Evolutionary conservation across 352 stramenopile genomes (phyloP).

Genomic region (Pythium rishiriense): DNA sequence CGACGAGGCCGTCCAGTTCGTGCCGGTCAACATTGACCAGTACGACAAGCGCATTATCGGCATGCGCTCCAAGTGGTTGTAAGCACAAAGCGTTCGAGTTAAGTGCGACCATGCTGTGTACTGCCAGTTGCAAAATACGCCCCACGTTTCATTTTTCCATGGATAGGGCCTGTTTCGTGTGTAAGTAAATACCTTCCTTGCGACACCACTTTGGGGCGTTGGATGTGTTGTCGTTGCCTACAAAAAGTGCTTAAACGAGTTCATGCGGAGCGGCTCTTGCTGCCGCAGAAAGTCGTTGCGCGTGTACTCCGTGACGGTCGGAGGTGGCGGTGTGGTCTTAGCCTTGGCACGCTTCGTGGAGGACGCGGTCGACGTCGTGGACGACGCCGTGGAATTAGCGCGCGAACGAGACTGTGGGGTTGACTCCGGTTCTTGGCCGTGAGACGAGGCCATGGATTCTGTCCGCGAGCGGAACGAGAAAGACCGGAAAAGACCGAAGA

Average conservation of each 20-base stretch:
- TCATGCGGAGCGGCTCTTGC: slow-evolving; percentile 23
- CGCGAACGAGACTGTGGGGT: slow-evolving; percentile 3
- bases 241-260: slow-evolving; percentile 29
- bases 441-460: slow-evolving; percentile 17
- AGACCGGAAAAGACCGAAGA: slow-evolving; percentile 17
- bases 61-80: slow-evolving; percentile 27
- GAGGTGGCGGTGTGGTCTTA: not conserved
- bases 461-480: slow-evolving; percentile 22
- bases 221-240: not conserved
- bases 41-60: slow-evolving; percentile 25
- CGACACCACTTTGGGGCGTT: too few species aligned
- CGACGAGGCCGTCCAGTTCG: slow-evolving; percentile 13
- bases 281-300: slow-evolving; percentile 18
- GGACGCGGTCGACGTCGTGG: slow-evolving; percentile 12
- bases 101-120: too few species aligned
- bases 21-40: slow-evolving; percentile 35
- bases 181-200: slow-evolving; percentile 11
- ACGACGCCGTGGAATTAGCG: slow-evolving; percentile 15
- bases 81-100: not conserved
- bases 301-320: slow-evolving; percentile 11
- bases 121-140: not conserved
- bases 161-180: not conserved
- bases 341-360: slow-evolving; percentile 18
- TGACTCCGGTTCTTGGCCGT: slow-evolving; percentile 5
- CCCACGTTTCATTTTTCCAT: not conserved